Percentiles rank a stretch among this genome's conserved stretches.
Evolutionary conservation across 1,284 basidiomycete genomes (phyloP).

Genomic region (Coriolopsis trogii): DNA sequence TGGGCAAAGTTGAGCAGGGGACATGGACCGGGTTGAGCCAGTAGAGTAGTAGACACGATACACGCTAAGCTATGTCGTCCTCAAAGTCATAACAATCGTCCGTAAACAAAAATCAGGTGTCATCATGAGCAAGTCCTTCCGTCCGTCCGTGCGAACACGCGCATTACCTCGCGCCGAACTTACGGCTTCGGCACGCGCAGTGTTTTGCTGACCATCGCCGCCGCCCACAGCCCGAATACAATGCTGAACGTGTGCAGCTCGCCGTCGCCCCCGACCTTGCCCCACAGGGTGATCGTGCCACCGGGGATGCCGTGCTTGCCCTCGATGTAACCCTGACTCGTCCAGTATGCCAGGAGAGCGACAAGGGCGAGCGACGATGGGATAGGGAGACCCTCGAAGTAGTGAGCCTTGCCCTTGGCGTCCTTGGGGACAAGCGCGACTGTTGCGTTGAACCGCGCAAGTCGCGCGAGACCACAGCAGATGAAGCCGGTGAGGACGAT

Average conservation of each 20-base stretch:
- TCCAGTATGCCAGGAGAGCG: conserved; percentile 80
- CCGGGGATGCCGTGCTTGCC: conserved; percentile 77
- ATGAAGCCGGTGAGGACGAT: conserved; percentile 89
- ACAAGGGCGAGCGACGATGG: conserved; percentile 90
- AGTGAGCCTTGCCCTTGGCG: conserved; percentile 83
- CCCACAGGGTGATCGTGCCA: conserved; percentile 76
- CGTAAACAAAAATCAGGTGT: conserved; percentile 15
- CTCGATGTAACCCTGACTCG: conserved; percentile 82
- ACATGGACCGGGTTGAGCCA: conserved; percentile 3
- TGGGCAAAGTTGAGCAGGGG: not conserved
- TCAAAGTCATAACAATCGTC: conserved; percentile 16
- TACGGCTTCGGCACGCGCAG: conserved; percentile 80
- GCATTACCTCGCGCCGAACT: conserved; percentile 15
- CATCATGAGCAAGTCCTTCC: not conserved
- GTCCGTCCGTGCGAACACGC: too few relatives aligned
- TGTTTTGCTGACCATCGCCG: conserved; percentile 96
- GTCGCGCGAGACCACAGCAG: conserved; percentile 93
- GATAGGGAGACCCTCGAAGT: conserved; percentile 98
- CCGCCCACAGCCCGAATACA: conserved; percentile 83
- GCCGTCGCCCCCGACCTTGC: conserved; percentile 68
- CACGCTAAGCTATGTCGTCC: conserved; percentile 19
- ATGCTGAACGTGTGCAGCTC: conserved; percentile 80
- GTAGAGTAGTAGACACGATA: conserved; percentile 11
- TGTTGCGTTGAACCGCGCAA: conserved; percentile 98
- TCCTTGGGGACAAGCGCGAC: conserved; percentile 95